phyloP scores from a whole-genome alignment of 441 rosid genomes.

The Pelargonium australe region DNA sequence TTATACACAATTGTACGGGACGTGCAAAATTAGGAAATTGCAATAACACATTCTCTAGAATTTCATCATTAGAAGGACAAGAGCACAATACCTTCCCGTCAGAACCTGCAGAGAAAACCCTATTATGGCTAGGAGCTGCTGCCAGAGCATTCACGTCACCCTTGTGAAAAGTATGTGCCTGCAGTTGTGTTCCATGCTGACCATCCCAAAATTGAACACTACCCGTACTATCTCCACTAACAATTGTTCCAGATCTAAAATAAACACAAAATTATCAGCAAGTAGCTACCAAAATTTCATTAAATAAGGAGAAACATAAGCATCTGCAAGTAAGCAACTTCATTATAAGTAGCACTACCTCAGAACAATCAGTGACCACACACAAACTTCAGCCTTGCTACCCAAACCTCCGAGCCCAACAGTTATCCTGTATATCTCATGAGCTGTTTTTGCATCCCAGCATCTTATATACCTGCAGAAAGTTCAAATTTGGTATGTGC shows the following conservation, averaged over 20 bases:
- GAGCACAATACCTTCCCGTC: constrained; percentile 72
- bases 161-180: constrained; percentile 72
- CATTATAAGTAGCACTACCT: constrained; percentile 39
- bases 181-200: constrained; percentile 74
- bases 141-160: constrained; percentile 91
- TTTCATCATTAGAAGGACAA: not conserved
- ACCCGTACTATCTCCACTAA: constrained; percentile 90
- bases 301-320: not conserved
- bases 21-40: not conserved
- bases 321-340: not conserved
- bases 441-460: constrained; percentile 67
- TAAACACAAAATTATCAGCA: constrained; percentile 20
- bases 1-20: not conserved
- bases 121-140: constrained; percentile 73
- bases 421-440: constrained; percentile 78
- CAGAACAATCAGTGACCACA: constrained; percentile 80
- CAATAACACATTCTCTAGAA: not conserved
- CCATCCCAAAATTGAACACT: constrained; percentile 93
- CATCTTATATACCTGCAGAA: constrained; percentile 76
- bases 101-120: constrained; percentile 90
- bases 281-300: not conserved
- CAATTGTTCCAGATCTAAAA: constrained; percentile 72
- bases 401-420: constrained; percentile 84
- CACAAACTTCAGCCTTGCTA: constrained; percentile 60
- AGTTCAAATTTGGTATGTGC: constrained; percentile 13